Evolutionary conservation across 2,329 filamentous ascomycete genomes (phyloP).

Genomic region (Nannizziopsis barbatae): DNA sequence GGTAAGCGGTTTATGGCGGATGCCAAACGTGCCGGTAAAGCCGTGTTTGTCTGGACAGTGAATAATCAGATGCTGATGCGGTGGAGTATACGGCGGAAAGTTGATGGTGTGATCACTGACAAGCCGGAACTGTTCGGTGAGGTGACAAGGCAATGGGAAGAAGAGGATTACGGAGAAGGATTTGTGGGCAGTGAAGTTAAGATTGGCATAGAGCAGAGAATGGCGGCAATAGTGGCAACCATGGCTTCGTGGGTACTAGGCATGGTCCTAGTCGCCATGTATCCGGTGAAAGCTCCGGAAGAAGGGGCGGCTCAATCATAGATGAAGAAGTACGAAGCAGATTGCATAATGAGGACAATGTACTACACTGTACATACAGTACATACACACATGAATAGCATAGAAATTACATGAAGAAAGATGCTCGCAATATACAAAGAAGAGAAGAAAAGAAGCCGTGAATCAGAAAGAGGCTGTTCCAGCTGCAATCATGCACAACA

Average conservation of each 20-base stretch:
- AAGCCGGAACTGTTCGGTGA: constrained; percentile 44
- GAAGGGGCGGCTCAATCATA: too few relatives aligned
- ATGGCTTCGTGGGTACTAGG: constrained; percentile 3
- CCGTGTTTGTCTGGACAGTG: constrained; percentile 74
- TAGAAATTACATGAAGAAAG: background rate
- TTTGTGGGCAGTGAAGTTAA: background rate
- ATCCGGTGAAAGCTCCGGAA: background rate
- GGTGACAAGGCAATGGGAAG: constrained; percentile 6
- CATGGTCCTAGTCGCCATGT: constrained; percentile 3
- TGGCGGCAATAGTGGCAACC: background rate
- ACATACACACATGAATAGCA: background rate
- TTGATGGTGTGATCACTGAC: constrained; percentile 81
- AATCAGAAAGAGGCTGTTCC: background rate
- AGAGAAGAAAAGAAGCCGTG: background rate
- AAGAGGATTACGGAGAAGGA: constrained; percentile 6
- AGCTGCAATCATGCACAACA: background rate
- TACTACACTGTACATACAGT: background rate
- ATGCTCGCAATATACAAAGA: background rate
- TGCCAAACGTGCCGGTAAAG: constrained; percentile 45
- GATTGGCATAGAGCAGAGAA: constrained; percentile 2
- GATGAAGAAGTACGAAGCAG: background rate
- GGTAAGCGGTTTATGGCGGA: constrained; percentile 57
- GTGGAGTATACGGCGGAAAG: constrained; percentile 55
- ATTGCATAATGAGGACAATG: background rate
- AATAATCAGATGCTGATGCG: constrained; percentile 70